Percentiles rank a stretch among this genome's conserved stretches.
Conservation (phyloP, 139 green algal genomes). For the Micromonas commoda region DNA sequence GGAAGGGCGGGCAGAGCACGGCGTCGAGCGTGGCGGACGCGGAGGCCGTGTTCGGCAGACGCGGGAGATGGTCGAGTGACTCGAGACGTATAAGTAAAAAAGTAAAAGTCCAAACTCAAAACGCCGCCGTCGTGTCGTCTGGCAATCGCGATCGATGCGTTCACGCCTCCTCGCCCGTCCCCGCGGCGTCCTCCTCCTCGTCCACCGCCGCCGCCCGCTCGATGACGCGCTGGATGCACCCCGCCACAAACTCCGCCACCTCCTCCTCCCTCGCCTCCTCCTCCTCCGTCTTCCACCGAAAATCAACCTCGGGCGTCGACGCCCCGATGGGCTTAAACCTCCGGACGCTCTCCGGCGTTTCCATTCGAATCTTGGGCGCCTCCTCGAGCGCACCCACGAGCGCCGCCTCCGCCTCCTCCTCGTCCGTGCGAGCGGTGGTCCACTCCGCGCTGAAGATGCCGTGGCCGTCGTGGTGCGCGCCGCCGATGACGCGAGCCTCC, state of each 20-base stretch:
- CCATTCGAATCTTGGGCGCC: neutral
- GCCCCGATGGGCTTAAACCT: neutral
- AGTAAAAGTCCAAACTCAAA: too few relatives aligned
- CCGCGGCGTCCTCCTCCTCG: neutral
- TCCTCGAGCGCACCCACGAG: neutral
- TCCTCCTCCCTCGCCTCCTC: neutral
- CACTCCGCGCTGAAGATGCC: neutral
- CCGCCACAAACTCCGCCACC: neutral
- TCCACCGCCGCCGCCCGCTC: neutral
- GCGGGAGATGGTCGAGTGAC: neutral
- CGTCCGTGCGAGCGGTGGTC: neutral
- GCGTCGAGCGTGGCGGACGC: neutral
- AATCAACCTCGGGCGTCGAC: neutral
- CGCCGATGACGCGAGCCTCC: neutral
- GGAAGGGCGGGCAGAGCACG: neutral
- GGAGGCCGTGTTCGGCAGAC: neutral
- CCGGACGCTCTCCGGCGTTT: neutral
- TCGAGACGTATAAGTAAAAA: too few relatives aligned
- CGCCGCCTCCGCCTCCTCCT: neutral
- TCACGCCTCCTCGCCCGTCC: too few relatives aligned
- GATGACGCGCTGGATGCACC: neutral
- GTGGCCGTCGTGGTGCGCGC: neutral
- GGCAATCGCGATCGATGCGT: too few relatives aligned
- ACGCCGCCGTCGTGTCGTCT: too few relatives aligned
- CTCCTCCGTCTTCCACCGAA: neutral